Evolutionary conservation across 2,329 filamentous ascomycete species (phyloP), one percentile per base, ranked within the genome.

Genomic region (Phialemoniopsis sp.): DNA sequence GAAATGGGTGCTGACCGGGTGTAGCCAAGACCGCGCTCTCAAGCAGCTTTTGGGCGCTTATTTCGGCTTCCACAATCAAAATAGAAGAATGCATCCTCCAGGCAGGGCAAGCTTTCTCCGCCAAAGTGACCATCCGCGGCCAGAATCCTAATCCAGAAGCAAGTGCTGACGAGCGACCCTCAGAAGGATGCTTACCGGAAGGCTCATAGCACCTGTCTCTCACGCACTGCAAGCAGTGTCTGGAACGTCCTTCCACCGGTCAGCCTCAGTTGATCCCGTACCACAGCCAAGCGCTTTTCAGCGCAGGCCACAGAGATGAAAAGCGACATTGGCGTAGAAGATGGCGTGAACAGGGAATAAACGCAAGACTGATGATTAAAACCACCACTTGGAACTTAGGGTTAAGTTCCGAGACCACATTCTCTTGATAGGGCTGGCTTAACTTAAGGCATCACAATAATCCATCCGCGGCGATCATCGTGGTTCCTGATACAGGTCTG

Each of bases 401-500:
- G 90, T 95, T 95, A 95, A 90, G 87, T 90, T 90, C 87, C 88
- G 82, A 84, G 66, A 70, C 66, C 70, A 26, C 71, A 72, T 79
- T 83, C 78, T 74, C 77, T 66, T 66, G 68, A 62, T 58, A 58
- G 56, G 58, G 55, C 63, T 61, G 65, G 67, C 60, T 64, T 59
- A 57, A 59, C 58, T 56, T 52, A 61, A 59, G 49, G 42, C 45
- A 41, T 53, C 62, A 57, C 56, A 58, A 60, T 58, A 55, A 58
- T 64, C 70, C 68, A 54, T 53, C 52, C 72, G 67, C 72, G 54
- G 70, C 72, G 59, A 60, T 54, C 60, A 59, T 62, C 61, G 53
- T 57, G 69, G 63, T 63, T 70, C 71, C 68, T 67, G 67, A 64
- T 72, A 68, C 77, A 81, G 78, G 76, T 73, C 77, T 73, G 68